Evolutionary conservation across 2,329 filamentous ascomycete genomes (phyloP).

Genomic region (Fusarium longipes): DNA sequence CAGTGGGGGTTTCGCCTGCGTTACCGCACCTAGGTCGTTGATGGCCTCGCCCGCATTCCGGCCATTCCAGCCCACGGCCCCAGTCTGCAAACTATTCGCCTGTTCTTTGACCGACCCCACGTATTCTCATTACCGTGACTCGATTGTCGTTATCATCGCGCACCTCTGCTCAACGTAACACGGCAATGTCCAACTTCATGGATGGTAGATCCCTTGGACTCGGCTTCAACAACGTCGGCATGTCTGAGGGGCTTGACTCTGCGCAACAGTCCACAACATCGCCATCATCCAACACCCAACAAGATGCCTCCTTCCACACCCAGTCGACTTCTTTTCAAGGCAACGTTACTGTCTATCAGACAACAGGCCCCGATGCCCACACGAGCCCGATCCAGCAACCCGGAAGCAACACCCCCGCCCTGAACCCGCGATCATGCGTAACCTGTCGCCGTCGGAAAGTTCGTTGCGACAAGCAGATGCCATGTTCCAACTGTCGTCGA

Average conservation of each 20-base stretch:
- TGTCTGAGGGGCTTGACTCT: slow-evolving; percentile 38
- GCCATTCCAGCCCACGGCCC: slow-evolving; percentile 15
- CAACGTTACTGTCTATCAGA: slow-evolving; percentile 55
- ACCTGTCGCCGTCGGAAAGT: slow-evolving; percentile 71
- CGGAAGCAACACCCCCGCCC: slow-evolving; percentile 50
- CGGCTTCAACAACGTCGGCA: slow-evolving; percentile 42
- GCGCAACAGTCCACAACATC: slow-evolving; percentile 38
- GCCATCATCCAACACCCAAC: slow-evolving; percentile 41
- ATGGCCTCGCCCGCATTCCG: slow-evolving; percentile 26
- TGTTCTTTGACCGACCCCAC: slow-evolving; percentile 18
- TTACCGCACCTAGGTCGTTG: slow-evolving; percentile 18
- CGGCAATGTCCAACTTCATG: slow-evolving; percentile 40
- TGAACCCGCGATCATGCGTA: slow-evolving; percentile 63
- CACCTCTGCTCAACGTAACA: slow-evolving; percentile 29
- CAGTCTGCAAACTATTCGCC: slow-evolving; percentile 26
- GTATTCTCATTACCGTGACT: slow-evolving; percentile 7
- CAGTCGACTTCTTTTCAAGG: slow-evolving; percentile 42
- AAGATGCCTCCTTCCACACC: slow-evolving; percentile 33
- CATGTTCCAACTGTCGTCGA: slow-evolving; percentile 79
- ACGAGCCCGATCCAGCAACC: slow-evolving; percentile 51
- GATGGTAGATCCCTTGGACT: slow-evolving; percentile 41
- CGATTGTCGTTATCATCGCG: slow-evolving; percentile 3
- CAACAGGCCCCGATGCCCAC: slow-evolving; percentile 55
- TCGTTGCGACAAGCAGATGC: slow-evolving; percentile 81
- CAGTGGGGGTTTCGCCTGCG: slow-evolving; percentile 9